Percentiles rank a stretch among this genome's conserved stretches.
Evolutionary conservation across 1,284 basidiomycete species (phyloP).

Genomic region (Paramarasmius palmivorus): DNA sequence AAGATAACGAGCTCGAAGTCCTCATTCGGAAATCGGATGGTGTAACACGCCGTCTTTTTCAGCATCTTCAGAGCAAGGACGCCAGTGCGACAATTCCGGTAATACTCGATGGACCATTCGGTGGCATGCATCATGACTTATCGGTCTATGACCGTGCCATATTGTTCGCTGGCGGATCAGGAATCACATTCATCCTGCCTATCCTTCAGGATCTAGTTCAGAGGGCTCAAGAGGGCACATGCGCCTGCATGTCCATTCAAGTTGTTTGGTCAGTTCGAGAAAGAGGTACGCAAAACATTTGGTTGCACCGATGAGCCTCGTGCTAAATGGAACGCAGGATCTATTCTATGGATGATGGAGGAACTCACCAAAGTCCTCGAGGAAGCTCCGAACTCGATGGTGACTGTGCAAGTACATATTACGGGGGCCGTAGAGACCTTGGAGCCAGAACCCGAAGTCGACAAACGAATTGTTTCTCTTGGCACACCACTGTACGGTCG

Average conservation of each 20-base stretch:
- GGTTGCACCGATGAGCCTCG: no score
- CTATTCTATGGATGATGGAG: not conserved
- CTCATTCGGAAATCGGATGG: slow-evolving; percentile 1
- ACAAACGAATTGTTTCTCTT: not conserved
- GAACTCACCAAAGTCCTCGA: not conserved
- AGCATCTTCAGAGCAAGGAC: not conserved
- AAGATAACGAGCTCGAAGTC: not conserved
- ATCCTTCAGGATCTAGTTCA: slow-evolving; percentile 1
- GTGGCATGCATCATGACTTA: not conserved
- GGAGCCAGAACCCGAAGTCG: not conserved
- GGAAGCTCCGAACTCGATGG: not conserved
- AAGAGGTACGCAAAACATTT: not conserved
- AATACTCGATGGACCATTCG: not conserved
- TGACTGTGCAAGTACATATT: not conserved
- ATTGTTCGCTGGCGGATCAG: not conserved
- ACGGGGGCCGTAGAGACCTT: not conserved
- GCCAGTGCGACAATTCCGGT: not conserved
- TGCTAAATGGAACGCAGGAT: no score
- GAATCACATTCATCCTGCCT: slow-evolving; percentile 2
- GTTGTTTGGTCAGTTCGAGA: slow-evolving; percentile 2
- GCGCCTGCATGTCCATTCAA: not conserved
- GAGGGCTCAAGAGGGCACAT: not conserved
- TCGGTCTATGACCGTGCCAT: not conserved
- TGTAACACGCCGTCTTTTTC: not conserved
- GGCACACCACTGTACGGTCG: not conserved